A percentile compares a stretch with the other conserved stretches of the same genome.
Conservation (phyloP, 139 green algal genomes). For the Chlamydomonas asymmetrica region DNA sequence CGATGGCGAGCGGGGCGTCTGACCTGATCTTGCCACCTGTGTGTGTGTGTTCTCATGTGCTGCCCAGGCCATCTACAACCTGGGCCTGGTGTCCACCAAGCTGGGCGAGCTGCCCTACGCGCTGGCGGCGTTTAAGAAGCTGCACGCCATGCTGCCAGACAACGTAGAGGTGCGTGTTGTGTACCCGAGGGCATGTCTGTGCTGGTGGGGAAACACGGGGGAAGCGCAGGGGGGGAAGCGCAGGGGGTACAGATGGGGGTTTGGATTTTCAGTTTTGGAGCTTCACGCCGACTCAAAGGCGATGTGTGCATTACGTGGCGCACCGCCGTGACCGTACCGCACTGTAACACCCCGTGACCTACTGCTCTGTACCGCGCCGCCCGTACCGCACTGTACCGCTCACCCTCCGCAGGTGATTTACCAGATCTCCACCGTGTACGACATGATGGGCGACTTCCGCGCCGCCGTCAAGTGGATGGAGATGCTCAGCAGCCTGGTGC, state of each 20-base stretch:
- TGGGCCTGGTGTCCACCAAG: constrained; percentile 63
- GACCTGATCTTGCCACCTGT: too few relatives aligned
- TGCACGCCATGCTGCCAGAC: constrained; percentile 73
- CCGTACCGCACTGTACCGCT: too few relatives aligned
- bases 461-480: constrained; percentile 76
- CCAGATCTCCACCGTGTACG: constrained; percentile 68
- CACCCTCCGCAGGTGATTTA: constrained; percentile 25
- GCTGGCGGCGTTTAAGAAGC: constrained; percentile 67
- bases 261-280: too few relatives aligned
- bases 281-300: too few relatives aligned
- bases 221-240: not conserved
- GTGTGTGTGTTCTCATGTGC: too few relatives aligned
- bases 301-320: too few relatives aligned
- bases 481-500: constrained; percentile 68
- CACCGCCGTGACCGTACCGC: too few relatives aligned
- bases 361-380: not conserved
- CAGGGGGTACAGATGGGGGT: too few relatives aligned
- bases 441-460: constrained; percentile 63
- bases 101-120: constrained; percentile 55
- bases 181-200: not conserved
- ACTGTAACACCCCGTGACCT: not conserved
- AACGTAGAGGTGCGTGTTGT: constrained; percentile 59
- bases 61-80: constrained; percentile 73
- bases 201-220: not conserved
- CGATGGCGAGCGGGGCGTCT: too few relatives aligned